Percentiles rank a stretch among this genome's conserved stretches.
phyloP scores from a whole-genome alignment of 208 protist genomes.

The Leishmania amazonensis region DNA sequence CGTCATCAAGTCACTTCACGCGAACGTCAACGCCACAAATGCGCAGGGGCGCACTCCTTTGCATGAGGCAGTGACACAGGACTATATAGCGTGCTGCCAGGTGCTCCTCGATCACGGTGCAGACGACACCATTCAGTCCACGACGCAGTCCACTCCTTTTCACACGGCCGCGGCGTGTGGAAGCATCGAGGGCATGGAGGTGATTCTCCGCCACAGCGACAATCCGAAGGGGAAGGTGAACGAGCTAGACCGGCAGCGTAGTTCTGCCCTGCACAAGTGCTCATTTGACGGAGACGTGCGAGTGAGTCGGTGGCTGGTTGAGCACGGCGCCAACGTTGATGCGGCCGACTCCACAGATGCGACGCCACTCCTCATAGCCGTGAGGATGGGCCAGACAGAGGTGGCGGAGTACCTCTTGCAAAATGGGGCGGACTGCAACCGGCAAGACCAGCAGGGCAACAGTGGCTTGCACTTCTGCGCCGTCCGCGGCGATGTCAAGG shows the following conservation, averaged over 20 bases:
- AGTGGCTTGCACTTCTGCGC: constrained; percentile 85
- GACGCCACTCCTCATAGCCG: constrained; percentile 88
- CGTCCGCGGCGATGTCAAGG: constrained; percentile 80
- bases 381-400: constrained; percentile 88
- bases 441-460: constrained; percentile 77
- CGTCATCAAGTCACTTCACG: constrained; percentile 66
- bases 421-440: constrained; percentile 72
- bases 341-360: constrained; percentile 63
- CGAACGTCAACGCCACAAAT: constrained; percentile 77
- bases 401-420: constrained; percentile 80
- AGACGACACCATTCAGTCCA: constrained; percentile 80
- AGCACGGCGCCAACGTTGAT: constrained; percentile 87
- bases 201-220: constrained; percentile 72
- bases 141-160: constrained; percentile 89
- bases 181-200: constrained; percentile 90
- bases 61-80: constrained; percentile 86
- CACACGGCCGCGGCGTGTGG: constrained; percentile 89
- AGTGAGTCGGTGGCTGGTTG: constrained; percentile 86
- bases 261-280: constrained; percentile 90
- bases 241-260: constrained; percentile 80
- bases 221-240: constrained; percentile 76
- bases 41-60: constrained; percentile 87
- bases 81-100: constrained; percentile 83
- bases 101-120: constrained; percentile 81
- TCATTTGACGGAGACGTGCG: constrained; percentile 90